A percentile compares a stretch with the other conserved stretches of the same genome.
phyloP scores from a whole-genome alignment of 768 basidiomycete species.

The Paxillus ammoniavirescens region DNA sequence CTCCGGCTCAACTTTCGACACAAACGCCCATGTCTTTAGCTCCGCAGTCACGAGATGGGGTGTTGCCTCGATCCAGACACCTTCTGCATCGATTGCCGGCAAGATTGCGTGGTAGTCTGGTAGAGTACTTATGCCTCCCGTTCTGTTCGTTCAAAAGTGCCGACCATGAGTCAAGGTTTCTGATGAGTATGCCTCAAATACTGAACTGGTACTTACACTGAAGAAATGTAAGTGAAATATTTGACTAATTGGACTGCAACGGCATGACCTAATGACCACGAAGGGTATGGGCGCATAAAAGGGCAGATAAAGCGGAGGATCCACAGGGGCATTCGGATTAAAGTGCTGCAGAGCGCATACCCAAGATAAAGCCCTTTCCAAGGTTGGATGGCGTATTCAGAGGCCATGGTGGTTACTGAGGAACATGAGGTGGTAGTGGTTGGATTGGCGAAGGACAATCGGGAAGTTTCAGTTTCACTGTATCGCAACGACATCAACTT shows the following conservation, averaged over 20 bases:
- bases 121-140: constrained; percentile 1
- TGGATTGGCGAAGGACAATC: neutral
- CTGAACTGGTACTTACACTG: constrained; percentile 14
- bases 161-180: neutral
- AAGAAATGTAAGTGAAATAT: constrained; percentile 9
- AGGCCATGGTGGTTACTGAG: constrained; percentile 7
- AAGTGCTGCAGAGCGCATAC: constrained; percentile 39
- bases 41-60: constrained; percentile 32
- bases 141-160: constrained; percentile 2
- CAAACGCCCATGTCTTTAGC: constrained; percentile 22
- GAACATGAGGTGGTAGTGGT: neutral
- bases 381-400: constrained; percentile 36
- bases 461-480: too few species aligned
- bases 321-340: constrained; percentile 52
- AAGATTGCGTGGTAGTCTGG: constrained; percentile 12
- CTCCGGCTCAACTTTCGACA: constrained; percentile 38
- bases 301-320: constrained; percentile 33
- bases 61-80: constrained; percentile 34
- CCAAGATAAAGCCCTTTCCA: constrained; percentile 47
- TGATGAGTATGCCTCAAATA: neutral
- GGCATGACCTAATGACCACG: constrained; percentile 45
- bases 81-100: constrained; percentile 10
- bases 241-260: constrained; percentile 38
- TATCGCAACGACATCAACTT: neutral
- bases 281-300: constrained; percentile 40